Conservation (phyloP, 192 early-diverging fungal species). For the Phlyctochytrium bullatum region DNA sequence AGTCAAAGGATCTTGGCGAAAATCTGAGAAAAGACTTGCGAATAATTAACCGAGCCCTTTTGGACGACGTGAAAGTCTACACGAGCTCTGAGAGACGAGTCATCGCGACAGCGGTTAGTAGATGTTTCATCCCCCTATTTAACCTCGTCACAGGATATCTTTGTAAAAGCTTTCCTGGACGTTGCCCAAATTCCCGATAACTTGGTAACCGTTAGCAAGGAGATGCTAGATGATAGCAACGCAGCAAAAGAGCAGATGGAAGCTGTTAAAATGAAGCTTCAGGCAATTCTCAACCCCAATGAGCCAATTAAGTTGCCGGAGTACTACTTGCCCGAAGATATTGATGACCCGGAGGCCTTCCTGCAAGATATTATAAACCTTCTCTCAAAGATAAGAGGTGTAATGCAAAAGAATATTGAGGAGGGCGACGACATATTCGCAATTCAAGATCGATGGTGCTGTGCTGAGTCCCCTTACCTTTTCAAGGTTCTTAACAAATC, state of each 20-base stretch:
- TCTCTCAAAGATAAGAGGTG: slow-evolving; percentile 60
- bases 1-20: slow-evolving; percentile 87
- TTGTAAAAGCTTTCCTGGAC: slow-evolving; percentile 64
- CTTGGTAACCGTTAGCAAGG: slow-evolving; percentile 72
- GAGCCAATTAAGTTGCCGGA: slow-evolving; percentile 23
- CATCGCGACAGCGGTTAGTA: slow-evolving; percentile 66
- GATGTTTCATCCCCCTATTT: neutral
- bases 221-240: slow-evolving; percentile 93
- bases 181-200: slow-evolving; percentile 55
- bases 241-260: slow-evolving; percentile 95
- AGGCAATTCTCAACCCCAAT: slow-evolving; percentile 60
- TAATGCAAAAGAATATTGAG: slow-evolving; percentile 79
- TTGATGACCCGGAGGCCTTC: slow-evolving; percentile 33
- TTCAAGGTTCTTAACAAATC: slow-evolving; percentile 47
- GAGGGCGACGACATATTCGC: slow-evolving; percentile 52
- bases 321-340: slow-evolving; percentile 19
- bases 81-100: slow-evolving; percentile 87
- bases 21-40: slow-evolving; percentile 88
- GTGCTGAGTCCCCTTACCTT: slow-evolving; percentile 76
- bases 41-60: slow-evolving; percentile 81
- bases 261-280: slow-evolving; percentile 73
- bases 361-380: slow-evolving; percentile 69
- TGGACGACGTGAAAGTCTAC: slow-evolving; percentile 85
- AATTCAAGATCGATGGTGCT: slow-evolving; percentile 85
- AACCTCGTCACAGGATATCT: slow-evolving; percentile 42